Percentiles rank a stretch among this genome's conserved stretches.
Evolutionary conservation across 2,329 filamentous ascomycete genomes (phyloP).

Genomic region (Fusarium duplospermum): DNA sequence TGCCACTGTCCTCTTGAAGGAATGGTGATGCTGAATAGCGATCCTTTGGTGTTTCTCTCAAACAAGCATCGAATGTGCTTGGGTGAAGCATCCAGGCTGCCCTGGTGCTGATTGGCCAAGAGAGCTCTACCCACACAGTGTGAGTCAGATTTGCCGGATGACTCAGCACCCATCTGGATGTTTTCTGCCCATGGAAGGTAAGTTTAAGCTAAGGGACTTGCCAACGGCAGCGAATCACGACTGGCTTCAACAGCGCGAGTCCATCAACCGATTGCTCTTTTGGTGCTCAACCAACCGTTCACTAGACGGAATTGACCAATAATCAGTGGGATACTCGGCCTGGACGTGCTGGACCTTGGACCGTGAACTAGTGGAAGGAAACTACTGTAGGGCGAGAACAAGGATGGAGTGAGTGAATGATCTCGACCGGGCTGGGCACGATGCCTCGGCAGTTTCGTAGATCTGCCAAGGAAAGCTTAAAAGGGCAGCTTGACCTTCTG

Average conservation of each 20-base stretch:
- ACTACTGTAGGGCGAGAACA: slow-evolving; percentile 4
- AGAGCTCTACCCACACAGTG: not conserved
- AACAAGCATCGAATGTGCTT: not conserved
- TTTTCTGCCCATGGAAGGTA: not conserved
- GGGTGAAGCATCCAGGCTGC: not conserved
- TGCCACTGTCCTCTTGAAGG: not conserved
- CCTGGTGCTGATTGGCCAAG: not conserved
- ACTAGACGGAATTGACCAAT: not conserved
- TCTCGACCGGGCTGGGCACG: slow-evolving; percentile 8
- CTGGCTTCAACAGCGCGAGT: not conserved
- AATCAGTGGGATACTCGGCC: not conserved
- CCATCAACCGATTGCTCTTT: not conserved
- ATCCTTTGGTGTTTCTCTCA: slow-evolving; percentile 23
- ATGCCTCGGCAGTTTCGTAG: slow-evolving; percentile 6
- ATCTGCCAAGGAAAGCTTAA: slow-evolving; percentile 28
- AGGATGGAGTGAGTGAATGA: not conserved
- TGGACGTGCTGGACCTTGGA: not conserved
- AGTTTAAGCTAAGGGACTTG: not conserved
- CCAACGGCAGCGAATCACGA: not conserved
- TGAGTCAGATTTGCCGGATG: slow-evolving; percentile 9
- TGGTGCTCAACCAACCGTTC: not conserved
- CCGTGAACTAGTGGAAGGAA: not conserved
- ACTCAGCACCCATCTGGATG: not conserved
- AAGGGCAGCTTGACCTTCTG: not conserved
- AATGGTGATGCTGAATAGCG: not conserved